phyloP scores from a whole-genome alignment of 1,284 basidiomycete species.

The Pseudozyma tsukubaensis region DNA sequence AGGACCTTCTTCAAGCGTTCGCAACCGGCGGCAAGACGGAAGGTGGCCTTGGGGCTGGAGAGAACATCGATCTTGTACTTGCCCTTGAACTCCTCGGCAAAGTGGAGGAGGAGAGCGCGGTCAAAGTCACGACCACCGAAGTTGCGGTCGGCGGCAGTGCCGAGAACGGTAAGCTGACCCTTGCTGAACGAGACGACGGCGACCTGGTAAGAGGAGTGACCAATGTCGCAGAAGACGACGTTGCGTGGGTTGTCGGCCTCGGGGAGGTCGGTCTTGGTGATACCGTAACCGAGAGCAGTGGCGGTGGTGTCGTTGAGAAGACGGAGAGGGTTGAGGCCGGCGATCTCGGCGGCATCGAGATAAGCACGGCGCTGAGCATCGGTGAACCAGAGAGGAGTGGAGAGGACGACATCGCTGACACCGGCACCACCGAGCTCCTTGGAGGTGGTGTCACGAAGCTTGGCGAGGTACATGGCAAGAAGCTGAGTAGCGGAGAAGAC shows the following conservation, averaged over 20 bases:
- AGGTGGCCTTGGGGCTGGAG: conserved; percentile 67
- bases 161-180: conserved; percentile 67
- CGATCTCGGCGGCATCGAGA: conserved; percentile 67
- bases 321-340: conserved; percentile 67
- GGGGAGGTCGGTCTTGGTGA: conserved; percentile 68
- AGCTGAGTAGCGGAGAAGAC: conserved; percentile 67
- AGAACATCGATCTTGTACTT: conserved; percentile 69
- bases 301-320: conserved; percentile 68
- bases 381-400: conserved; percentile 68
- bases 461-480: conserved; percentile 67
- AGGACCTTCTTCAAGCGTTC: conserved; percentile 69
- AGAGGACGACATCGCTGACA: conserved; percentile 67
- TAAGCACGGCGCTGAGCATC: conserved; percentile 66
- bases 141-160: conserved; percentile 66
- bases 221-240: conserved; percentile 68
- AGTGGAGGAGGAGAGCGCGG: conserved; percentile 67
- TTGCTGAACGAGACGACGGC: conserved; percentile 67
- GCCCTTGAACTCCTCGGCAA: conserved; percentile 67
- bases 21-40: conserved; percentile 67
- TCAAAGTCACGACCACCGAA: conserved; percentile 69
- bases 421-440: conserved; percentile 63
- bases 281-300: conserved; percentile 67
- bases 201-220: conserved; percentile 68
- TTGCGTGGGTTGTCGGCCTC: conserved; percentile 66
- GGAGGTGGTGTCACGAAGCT: conserved; percentile 66